These are phyloP conservation scores for Corinectria fuckeliana DNA, from an alignment of 2,329 filamentous ascomycete species.

Conservation along the genomic window DNA sequence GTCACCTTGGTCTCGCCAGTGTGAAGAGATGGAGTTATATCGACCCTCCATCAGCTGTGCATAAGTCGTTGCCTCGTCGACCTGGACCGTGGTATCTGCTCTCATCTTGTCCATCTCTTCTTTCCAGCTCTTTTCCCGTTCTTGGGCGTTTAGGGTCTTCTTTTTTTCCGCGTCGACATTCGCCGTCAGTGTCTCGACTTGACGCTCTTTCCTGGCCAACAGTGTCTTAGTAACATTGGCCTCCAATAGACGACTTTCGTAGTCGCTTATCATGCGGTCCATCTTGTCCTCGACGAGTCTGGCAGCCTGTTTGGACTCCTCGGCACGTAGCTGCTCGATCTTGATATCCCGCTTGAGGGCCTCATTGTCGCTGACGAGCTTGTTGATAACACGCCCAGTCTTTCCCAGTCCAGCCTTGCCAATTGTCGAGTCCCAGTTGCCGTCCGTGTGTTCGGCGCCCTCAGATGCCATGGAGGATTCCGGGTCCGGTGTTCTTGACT, in stretches of 20 bases:
- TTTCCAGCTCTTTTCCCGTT: slow-evolving; percentile 66
- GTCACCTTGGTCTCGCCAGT: slow-evolving; percentile 71
- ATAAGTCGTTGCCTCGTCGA: slow-evolving; percentile 70
- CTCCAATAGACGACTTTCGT: slow-evolving; percentile 72
- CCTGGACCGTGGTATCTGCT: slow-evolving; percentile 64
- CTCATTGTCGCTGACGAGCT: slow-evolving; percentile 81
- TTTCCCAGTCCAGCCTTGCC: slow-evolving; percentile 75
- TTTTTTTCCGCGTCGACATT: slow-evolving; percentile 69
- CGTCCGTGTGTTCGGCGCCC: slow-evolving; percentile 43
- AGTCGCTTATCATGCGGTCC: slow-evolving; percentile 70
- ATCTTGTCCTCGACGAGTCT: slow-evolving; percentile 75
- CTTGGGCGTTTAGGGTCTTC: slow-evolving; percentile 64
- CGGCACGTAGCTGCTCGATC: slow-evolving; percentile 68
- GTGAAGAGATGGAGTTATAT: slow-evolving; percentile 70
- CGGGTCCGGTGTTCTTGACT: slow-evolving; percentile 37
- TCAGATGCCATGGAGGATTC: slow-evolving; percentile 40
- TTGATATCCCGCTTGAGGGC: slow-evolving; percentile 75
- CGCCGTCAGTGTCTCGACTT: slow-evolving; percentile 71
- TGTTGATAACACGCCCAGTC: slow-evolving; percentile 80
- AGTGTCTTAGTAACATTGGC: slow-evolving; percentile 74
- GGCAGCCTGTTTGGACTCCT: slow-evolving; percentile 74
- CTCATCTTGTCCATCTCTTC: slow-evolving; percentile 68
- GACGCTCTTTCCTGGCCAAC: slow-evolving; percentile 75
- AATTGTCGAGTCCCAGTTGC: slow-evolving; percentile 69
- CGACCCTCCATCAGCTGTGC: slow-evolving; percentile 73